Evolutionary conservation across 2,329 filamentous ascomycete genomes (phyloP).

Genomic region (Lecanicillium sp.): DNA sequence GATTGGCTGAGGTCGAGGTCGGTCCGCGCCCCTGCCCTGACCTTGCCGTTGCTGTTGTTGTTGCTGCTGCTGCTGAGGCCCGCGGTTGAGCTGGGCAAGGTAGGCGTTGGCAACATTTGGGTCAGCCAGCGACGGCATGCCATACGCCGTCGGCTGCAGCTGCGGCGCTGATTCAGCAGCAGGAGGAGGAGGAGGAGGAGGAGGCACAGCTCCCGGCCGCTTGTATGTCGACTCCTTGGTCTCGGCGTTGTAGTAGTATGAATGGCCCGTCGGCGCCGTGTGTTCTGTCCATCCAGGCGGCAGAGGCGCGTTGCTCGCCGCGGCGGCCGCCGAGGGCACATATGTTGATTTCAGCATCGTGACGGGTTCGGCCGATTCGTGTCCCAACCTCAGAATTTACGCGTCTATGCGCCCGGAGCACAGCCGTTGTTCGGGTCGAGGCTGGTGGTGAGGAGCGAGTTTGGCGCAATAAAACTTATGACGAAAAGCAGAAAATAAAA

Average conservation of each 20-base stretch:
- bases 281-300: slow-evolving; percentile 88
- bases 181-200: too few species aligned
- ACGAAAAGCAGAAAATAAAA: background rate
- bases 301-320: slow-evolving; percentile 47
- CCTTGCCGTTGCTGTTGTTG: slow-evolving; percentile 41
- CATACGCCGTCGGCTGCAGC: slow-evolving; percentile 25
- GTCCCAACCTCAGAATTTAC: background rate
- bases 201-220: slow-evolving; percentile 57
- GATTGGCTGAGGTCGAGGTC: slow-evolving; percentile 59
- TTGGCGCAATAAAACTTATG: too few species aligned
- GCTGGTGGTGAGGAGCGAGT: background rate
- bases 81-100: slow-evolving; percentile 46
- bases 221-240: slow-evolving; percentile 86
- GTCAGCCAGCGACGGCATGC: slow-evolving; percentile 40
- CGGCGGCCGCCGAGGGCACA: slow-evolving; percentile 44
- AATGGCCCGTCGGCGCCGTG: slow-evolving; percentile 78
- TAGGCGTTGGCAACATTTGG: slow-evolving; percentile 55
- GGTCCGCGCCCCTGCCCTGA: slow-evolving; percentile 49
- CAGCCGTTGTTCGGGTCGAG: background rate
- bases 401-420: background rate
- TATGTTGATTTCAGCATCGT: slow-evolving; percentile 75
- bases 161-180: slow-evolving; percentile 14
- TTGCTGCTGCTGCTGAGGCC: slow-evolving; percentile 31
- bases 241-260: slow-evolving; percentile 78
- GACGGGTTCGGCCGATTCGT: background rate